Percentiles rank a stretch among this genome's conserved stretches.
These are phyloP conservation scores for Pleurotus cornucopiae DNA, from an alignment of 768 basidiomycete genomes.

Conservation along the genomic window DNA sequence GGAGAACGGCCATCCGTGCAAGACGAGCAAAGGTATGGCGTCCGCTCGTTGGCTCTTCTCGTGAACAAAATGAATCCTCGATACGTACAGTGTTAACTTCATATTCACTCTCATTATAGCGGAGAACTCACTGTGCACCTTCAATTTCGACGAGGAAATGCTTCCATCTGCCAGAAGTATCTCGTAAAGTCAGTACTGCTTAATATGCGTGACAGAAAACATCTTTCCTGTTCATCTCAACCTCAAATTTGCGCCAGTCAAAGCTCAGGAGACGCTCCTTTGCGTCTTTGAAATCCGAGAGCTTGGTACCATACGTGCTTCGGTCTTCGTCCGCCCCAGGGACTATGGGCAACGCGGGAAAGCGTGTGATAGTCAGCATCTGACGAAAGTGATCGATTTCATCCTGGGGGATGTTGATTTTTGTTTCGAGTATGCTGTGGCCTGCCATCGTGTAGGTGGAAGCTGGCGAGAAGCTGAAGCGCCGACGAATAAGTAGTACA, in stretches of 20 bases:
- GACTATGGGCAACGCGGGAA: neutral
- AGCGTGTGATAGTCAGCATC: neutral
- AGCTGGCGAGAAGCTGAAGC: neutral
- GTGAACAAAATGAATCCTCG: conserved; percentile 8
- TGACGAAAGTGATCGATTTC: conserved; percentile 1
- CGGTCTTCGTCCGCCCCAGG: conserved; percentile 4
- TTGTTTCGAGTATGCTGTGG: neutral
- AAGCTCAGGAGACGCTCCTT: conserved; percentile 1
- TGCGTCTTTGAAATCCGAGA: neutral
- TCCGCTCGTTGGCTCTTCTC: conserved; percentile 4
- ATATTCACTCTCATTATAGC: neutral
- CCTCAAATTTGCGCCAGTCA: conserved; percentile 1
- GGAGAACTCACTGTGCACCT: neutral
- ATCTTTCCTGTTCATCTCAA: conserved; percentile 1
- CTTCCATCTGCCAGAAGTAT: neutral
- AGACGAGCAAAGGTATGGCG: conserved; percentile 7
- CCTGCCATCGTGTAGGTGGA: neutral
- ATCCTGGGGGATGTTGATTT: conserved; percentile 4
- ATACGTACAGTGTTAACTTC: neutral
- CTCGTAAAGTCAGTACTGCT: too few relatives aligned
- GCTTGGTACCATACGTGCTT: neutral
- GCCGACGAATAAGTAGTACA: too few relatives aligned
- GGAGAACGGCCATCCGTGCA: conserved; percentile 8
- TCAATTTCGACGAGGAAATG: conserved; percentile 3
- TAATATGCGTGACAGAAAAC: neutral